Conservation (phyloP, 2,329 filamentous ascomycete genomes). For the Clarireedia hainanense region DNA sequence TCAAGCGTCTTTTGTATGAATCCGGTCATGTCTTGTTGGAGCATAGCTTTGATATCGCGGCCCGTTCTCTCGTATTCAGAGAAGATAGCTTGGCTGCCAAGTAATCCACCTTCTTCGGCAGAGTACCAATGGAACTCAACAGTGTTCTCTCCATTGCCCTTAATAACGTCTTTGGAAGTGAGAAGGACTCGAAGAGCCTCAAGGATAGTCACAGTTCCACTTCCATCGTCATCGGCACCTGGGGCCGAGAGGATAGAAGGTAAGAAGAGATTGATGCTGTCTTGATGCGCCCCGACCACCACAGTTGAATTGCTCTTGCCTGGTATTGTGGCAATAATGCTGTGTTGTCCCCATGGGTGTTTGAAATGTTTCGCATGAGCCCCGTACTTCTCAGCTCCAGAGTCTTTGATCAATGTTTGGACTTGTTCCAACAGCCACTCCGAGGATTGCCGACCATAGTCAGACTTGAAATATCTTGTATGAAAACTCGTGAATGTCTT, state of each 20-base stretch:
- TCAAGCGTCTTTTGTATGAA: conserved; percentile 77
- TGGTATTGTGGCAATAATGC: conserved; percentile 85
- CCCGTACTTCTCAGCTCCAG: conserved; percentile 58
- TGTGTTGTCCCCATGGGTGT: conserved; percentile 84
- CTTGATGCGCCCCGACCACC: conserved; percentile 86
- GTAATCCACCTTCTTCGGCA: conserved; percentile 78
- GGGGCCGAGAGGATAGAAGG: conserved; percentile 78
- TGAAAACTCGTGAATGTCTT: conserved; percentile 73
- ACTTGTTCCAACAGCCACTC: conserved; percentile 79
- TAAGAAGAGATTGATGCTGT: conserved; percentile 89
- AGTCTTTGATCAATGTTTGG: conserved; percentile 59
- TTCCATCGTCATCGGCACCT: conserved; percentile 92
- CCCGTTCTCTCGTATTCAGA: conserved; percentile 64
- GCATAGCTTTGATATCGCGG: conserved; percentile 84
- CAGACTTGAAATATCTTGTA: conserved; percentile 74
- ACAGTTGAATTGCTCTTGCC: conserved; percentile 78
- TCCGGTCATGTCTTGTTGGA: conserved; percentile 97
- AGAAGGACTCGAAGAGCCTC: conserved; percentile 82
- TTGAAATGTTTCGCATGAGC: conserved; percentile 67
- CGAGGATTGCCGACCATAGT: conserved; percentile 74
- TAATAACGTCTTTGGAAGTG: conserved; percentile 58
- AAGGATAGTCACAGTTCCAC: conserved; percentile 87
- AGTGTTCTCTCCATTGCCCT: conserved; percentile 71
- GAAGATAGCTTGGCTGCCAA: conserved; percentile 89
- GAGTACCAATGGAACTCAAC: conserved; percentile 97